Conservation (phyloP, 345 rosid species). For the Carallia pectinifolia region DNA sequence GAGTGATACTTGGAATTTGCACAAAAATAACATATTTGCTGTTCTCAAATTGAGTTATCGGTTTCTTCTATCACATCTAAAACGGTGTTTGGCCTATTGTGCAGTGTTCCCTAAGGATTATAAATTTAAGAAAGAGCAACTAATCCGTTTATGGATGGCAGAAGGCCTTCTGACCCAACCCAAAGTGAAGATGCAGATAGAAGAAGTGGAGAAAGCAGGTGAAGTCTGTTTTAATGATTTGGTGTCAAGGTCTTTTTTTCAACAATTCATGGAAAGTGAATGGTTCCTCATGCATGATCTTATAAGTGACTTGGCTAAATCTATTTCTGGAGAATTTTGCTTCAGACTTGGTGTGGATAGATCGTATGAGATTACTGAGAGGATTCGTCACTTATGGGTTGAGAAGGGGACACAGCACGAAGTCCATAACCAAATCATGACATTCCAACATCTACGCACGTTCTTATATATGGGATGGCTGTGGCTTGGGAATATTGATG, state of each 20-base stretch:
- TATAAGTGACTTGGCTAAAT: conserved; percentile 37
- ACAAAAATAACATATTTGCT: neutral
- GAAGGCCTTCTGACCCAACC: neutral
- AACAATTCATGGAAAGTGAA: neutral
- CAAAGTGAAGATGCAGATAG: neutral
- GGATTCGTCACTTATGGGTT: conserved; percentile 32
- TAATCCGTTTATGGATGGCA: conserved; percentile 9
- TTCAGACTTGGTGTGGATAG: conserved; percentile 26
- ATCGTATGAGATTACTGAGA: conserved; percentile 15
- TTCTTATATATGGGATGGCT: conserved; percentile 36
- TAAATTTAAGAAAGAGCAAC: neutral
- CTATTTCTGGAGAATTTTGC: conserved; percentile 26
- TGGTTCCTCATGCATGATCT: conserved; percentile 40
- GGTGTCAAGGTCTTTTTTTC: conserved; percentile 7
- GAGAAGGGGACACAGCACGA: no score
- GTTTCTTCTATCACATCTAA: conserved; percentile 23
- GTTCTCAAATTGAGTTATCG: conserved; percentile 19
- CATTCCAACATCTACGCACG: conserved; percentile 22
- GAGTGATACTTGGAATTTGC: conserved; percentile 2
- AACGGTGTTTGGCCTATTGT: conserved; percentile 11
- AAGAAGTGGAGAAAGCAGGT: neutral
- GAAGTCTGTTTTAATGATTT: conserved; percentile 7
- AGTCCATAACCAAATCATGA: no score
- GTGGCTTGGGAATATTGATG: conserved; percentile 28
- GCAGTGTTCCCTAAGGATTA: conserved; percentile 13